phyloP scores from a whole-genome alignment of 1,139 yeast genomes.

The Debaryomyces sp. region DNA sequence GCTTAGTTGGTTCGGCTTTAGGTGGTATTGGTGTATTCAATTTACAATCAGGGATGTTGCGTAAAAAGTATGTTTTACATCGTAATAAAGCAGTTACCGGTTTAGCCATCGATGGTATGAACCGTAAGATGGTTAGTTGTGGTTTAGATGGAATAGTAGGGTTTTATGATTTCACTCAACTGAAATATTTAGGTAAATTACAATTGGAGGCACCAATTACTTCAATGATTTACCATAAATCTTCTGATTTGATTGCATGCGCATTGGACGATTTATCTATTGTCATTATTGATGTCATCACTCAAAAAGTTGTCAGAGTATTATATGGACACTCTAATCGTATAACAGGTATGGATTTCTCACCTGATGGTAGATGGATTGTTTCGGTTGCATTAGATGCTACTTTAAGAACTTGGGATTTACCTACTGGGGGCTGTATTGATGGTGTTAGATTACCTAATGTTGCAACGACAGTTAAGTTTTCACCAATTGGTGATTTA shows the following conservation, averaged over 20 bases:
- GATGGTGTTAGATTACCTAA: constrained; percentile 83
- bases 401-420: constrained; percentile 95
- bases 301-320: constrained; percentile 83
- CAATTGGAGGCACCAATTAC: constrained; percentile 79
- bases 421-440: constrained; percentile 96
- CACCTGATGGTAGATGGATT: constrained; percentile 96
- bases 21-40: constrained; percentile 93
- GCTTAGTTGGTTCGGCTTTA: constrained; percentile 80
- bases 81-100: constrained; percentile 80
- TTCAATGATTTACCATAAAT: constrained; percentile 70
- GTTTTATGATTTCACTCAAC: constrained; percentile 81
- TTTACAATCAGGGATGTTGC: constrained; percentile 81
- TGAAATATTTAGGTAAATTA: constrained; percentile 68
- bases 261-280: constrained; percentile 87
- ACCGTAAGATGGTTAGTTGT: constrained; percentile 79
- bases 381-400: constrained; percentile 83
- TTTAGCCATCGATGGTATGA: constrained; percentile 85
- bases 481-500: constrained; percentile 88
- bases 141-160: constrained; percentile 91
- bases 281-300: constrained; percentile 77
- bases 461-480: constrained; percentile 77
- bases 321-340: constrained; percentile 90
- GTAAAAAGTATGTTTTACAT: constrained; percentile 71
- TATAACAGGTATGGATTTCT: constrained; percentile 85
- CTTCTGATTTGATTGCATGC: constrained; percentile 83